phyloP scores from a whole-genome alignment of 306 rosid genomes.

The Cyamopsis tetragonoloba region DNA sequence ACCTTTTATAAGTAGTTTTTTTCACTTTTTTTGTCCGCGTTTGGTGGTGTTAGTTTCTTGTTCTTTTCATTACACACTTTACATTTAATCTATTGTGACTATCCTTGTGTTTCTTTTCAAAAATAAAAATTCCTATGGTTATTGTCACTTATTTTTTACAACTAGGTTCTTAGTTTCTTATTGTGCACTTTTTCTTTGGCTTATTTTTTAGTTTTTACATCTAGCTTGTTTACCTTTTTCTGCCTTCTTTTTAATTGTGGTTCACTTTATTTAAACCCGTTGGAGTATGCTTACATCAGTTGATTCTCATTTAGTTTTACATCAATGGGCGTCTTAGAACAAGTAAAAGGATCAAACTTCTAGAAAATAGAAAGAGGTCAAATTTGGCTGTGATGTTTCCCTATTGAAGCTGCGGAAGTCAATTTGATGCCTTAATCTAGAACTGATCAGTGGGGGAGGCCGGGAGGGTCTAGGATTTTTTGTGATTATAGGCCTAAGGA shows the following conservation, averaged over 20 bases:
- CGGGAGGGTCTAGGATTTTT: too few relatives aligned
- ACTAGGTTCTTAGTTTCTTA: not conserved
- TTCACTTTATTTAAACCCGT: not conserved
- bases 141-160: not conserved
- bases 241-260: not conserved
- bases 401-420: not conserved
- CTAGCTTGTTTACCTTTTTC: not conserved
- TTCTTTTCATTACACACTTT: not conserved
- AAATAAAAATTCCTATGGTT: not conserved
- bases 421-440: not conserved
- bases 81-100: not conserved
- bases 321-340: not conserved
- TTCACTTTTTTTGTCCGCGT: constrained; percentile 14
- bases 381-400: not conserved
- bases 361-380: not conserved
- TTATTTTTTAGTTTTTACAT: not conserved
- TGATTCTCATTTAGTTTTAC: constrained; percentile 9
- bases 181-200: not conserved
- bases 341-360: not conserved
- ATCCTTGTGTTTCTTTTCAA: not conserved
- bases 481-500: not conserved
- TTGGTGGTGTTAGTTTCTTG: constrained; percentile 9
- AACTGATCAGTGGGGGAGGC: not conserved
- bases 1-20: constrained; percentile 1
- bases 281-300: not conserved